These are phyloP conservation scores for Colletotrichum coccodes DNA, from an alignment of 2,329 filamentous ascomycete genomes.

Conservation along the genomic window DNA sequence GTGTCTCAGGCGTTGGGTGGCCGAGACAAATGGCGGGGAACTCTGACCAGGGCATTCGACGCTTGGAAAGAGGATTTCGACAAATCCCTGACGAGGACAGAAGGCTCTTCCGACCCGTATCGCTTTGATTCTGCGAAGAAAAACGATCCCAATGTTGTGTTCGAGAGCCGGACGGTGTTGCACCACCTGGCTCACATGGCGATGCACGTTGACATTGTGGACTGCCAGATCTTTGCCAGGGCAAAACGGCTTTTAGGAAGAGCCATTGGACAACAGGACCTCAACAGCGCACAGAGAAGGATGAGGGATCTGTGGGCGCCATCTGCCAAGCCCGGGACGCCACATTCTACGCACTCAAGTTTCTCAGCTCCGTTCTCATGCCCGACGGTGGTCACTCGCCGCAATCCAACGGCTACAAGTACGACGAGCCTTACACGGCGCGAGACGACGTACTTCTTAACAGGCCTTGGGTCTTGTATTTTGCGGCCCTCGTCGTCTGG, in stretches of 20 bases:
- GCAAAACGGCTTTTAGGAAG: conserved; percentile 87
- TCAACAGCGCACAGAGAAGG: conserved; percentile 79
- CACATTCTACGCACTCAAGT: conserved; percentile 90
- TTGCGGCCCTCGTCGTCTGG: conserved; percentile 93
- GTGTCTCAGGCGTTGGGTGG: conserved; percentile 84
- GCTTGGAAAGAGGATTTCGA: conserved; percentile 95
- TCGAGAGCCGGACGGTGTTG: conserved; percentile 88
- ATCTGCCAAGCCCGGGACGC: conserved; percentile 90
- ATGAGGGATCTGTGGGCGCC: conserved; percentile 93
- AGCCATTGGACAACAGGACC: conserved; percentile 84
- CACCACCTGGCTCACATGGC: conserved; percentile 97
- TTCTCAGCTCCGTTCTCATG: conserved; percentile 85
- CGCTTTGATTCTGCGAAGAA: conserved; percentile 67
- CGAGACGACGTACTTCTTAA: conserved; percentile 91
- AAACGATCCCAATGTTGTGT: conserved; percentile 73
- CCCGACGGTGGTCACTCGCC: conserved; percentile 54
- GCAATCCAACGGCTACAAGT: conserved; percentile 48
- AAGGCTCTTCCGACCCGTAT: conserved; percentile 63
- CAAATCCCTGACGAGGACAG: conserved; percentile 75
- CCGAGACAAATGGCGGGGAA: conserved; percentile 89
- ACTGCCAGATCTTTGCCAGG: conserved; percentile 94
- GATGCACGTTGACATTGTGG: conserved; percentile 97
- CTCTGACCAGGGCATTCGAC: conserved; percentile 88
- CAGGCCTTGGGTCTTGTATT: conserved; percentile 94
- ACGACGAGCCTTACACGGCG: conserved; percentile 74